These are phyloP conservation scores for Rhodosporidiobolus sp. DNA, from an alignment of 768 basidiomycete species.

Conservation along the genomic window DNA sequence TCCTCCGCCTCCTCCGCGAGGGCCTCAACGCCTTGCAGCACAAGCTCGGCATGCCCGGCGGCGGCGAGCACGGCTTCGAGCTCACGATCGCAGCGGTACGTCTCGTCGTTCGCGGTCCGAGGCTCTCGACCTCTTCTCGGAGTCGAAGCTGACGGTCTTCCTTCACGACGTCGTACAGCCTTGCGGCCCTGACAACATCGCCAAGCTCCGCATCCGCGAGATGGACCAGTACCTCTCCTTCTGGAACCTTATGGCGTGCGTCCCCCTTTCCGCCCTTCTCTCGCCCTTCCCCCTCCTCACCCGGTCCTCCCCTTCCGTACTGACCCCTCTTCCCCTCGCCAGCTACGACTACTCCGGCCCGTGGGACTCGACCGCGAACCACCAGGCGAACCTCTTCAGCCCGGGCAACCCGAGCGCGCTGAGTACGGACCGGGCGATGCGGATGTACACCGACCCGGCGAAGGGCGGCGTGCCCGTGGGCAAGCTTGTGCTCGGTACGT, in stretches of 20 bases:
- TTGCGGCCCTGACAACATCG: conserved; percentile 81
- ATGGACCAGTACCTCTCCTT: conserved; percentile 89
- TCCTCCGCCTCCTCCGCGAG: conserved; percentile 69
- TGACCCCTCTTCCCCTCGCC: no score
- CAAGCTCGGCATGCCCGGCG: conserved; percentile 57
- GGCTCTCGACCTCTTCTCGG: not conserved
- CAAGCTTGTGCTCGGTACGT: conserved; percentile 72
- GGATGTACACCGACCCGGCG: conserved; percentile 59
- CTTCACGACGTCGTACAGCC: conserved; percentile 60
- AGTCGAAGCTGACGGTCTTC: not conserved
- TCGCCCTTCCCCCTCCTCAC: not conserved
- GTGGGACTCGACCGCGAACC: conserved; percentile 53
- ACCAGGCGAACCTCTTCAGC: conserved; percentile 85
- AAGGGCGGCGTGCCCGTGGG: conserved; percentile 65
- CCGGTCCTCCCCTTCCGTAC: not conserved
- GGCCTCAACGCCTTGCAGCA: conserved; percentile 74
- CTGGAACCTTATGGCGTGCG: conserved; percentile 86
- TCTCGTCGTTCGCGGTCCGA: not conserved
- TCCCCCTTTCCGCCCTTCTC: not conserved
- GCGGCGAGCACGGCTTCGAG: conserved; percentile 36
- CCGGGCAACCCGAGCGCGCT: conserved; percentile 58
- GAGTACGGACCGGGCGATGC: conserved; percentile 54
- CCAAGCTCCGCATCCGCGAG: conserved; percentile 69
- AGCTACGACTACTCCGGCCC: conserved; percentile 50
- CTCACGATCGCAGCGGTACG: conserved; percentile 42